Evolutionary conservation across 1,284 basidiomycete species (phyloP), one percentile per base, ranked within the genome.

Genomic region (Inonotus obliquus): DNA sequence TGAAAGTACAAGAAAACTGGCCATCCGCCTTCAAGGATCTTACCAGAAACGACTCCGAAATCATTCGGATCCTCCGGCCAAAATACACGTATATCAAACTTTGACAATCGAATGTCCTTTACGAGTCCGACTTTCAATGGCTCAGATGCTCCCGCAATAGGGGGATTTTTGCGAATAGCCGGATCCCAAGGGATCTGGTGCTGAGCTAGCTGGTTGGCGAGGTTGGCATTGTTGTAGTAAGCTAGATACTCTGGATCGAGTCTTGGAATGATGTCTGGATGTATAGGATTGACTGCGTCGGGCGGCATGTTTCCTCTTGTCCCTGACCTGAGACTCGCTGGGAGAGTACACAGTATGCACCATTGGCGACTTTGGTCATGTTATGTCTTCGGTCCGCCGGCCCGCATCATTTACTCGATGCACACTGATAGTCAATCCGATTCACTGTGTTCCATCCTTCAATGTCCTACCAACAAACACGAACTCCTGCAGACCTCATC

Each of bases 241-340:
- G 74, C 76, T 54, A 80, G 71, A 67, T 87, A 90, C 67, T 88
- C 84, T 4, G 84, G 79, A 66, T 87, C 83, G 59, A 89, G 78
- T 45, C 73, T 78, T 11, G 75, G 66, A 25, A 84, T 68, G 61
- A 89, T 74, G 9, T 81, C 80, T 0, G 85, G 82, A 66, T 88
- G 81, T 38, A 90, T 73, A 27, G 84, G 83, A 62, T 84, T 81
- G 66, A 67, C 62, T 10, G 60, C 39, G 7, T 63, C 66, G 6
- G 69, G 64, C 71, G 69, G 64, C 71, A 74, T 75, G 29, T 23
- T 35, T 59, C 29, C 23, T 54, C 17, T 5, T 23, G n/a, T n/a
- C 6, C 47, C 11, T 11, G n/a, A 11, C 9, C 47, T 11, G 6
- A 23, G n/a, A 11, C 13, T 4, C 47, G 14, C 6, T n/a, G 4